Evolutionary conservation across 164 flowering plant species (phyloP).

Genomic region (Vitis labrusca): DNA sequence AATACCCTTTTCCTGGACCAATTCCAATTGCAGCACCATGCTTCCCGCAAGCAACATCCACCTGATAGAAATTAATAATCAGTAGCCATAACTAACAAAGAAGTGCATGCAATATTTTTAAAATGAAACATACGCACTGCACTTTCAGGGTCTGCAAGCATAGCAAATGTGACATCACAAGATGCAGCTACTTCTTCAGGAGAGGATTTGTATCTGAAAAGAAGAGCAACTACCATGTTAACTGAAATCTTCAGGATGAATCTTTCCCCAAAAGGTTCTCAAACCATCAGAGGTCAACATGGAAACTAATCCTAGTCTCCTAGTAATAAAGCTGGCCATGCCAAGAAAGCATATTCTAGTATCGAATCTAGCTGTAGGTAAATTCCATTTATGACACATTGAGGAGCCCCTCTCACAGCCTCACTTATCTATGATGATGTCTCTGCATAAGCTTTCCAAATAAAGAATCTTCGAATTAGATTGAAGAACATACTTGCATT

Average conservation of each 20-base stretch:
- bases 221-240: background rate
- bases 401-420: too few species aligned
- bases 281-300: too few species aligned
- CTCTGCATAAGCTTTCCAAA: too few species aligned
- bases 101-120: background rate
- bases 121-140: constrained; percentile 68
- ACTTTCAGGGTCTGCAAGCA: constrained; percentile 98
- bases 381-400: too few species aligned
- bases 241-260: background rate
- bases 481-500: too few species aligned
- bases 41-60: constrained; percentile 81
- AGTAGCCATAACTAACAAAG: background rate
- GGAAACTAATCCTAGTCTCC: too few species aligned
- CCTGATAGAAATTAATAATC: constrained; percentile 30
- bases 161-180: constrained; percentile 92
- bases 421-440: too few species aligned
- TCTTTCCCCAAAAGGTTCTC: background rate
- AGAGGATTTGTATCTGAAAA: constrained; percentile 68
- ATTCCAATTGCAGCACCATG: constrained; percentile 81
- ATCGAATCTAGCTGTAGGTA: too few species aligned
- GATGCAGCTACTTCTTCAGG: constrained; percentile 89
- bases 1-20: constrained; percentile 85
- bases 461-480: too few species aligned
- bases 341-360: too few species aligned
- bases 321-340: too few species aligned